phyloP scores from a whole-genome alignment of 306 rosid genomes.

The Quercus wislizeni region DNA sequence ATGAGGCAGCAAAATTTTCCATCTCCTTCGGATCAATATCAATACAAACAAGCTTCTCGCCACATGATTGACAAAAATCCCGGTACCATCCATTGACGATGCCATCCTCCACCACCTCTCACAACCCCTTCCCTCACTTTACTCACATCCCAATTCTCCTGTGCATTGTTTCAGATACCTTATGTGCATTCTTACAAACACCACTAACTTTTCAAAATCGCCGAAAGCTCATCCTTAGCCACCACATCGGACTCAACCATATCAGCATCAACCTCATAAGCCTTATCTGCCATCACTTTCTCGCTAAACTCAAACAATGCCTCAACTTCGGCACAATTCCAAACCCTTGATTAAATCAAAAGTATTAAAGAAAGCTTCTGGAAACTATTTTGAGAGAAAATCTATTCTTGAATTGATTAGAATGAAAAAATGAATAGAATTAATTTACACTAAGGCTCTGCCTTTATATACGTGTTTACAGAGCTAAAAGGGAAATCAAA shows the following conservation, averaged over 20 bases:
- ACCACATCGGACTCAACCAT: constrained; percentile 57
- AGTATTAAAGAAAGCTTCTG: too few species aligned
- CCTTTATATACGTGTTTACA: too few species aligned
- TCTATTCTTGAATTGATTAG: too few species aligned
- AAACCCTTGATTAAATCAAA: constrained; percentile 53
- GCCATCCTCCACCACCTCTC: constrained; percentile 97
- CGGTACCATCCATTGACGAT: constrained; percentile 69
- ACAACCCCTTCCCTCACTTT: constrained; percentile 52
- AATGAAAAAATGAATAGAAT: too few species aligned
- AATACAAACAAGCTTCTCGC: constrained; percentile 70
- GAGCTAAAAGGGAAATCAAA: too few species aligned
- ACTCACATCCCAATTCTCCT: constrained; percentile 61
- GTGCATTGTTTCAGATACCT: constrained; percentile 77
- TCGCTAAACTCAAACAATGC: constrained; percentile 75
- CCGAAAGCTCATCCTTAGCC: constrained; percentile 69
- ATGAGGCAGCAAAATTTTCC: constrained; percentile 62
- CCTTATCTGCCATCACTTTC: constrained; percentile 66
- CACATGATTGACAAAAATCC: constrained; percentile 57
- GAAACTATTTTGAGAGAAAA: too few species aligned
- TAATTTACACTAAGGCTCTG: too few species aligned
- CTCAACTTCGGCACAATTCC: constrained; percentile 68
- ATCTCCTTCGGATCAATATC: constrained; percentile 89
- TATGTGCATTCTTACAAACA: constrained; percentile 39
- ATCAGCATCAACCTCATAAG: constrained; percentile 68
- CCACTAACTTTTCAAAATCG: constrained; percentile 64